phyloP scores from a whole-genome alignment of 345 rosid genomes.

The Populus alba region DNA sequence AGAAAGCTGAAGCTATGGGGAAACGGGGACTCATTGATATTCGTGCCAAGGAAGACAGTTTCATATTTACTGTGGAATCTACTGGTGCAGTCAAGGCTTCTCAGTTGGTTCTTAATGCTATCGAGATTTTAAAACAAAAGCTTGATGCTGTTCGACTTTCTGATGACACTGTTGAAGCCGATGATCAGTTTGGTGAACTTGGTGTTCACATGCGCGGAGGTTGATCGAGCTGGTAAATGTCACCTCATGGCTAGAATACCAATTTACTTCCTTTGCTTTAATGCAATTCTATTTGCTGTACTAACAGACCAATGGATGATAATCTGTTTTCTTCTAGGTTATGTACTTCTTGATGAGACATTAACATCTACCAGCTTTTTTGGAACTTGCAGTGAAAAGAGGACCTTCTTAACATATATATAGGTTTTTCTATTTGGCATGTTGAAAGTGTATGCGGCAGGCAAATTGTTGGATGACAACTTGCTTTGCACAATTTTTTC shows the following conservation, averaged over 20 bases:
- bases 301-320: background rate
- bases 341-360: background rate
- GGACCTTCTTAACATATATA: background rate
- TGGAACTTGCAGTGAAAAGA: background rate
- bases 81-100: conserved; percentile 91
- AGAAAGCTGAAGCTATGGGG: conserved; percentile 90
- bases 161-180: conserved; percentile 90
- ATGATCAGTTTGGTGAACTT: conserved; percentile 97
- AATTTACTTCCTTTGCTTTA: background rate
- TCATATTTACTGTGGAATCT: conserved; percentile 85
- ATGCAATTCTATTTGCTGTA: background rate
- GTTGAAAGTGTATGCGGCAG: background rate
- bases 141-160: conserved; percentile 92
- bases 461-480: background rate
- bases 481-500: background rate
- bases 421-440: background rate
- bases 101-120: conserved; percentile 81
- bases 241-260: background rate
- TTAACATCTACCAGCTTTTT: background rate
- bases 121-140: conserved; percentile 78
- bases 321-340: background rate
- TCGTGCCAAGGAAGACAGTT: conserved; percentile 76
- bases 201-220: conserved; percentile 99
- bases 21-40: conserved; percentile 88
- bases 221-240: conserved; percentile 20